Percentiles rank a stretch among this genome's conserved stretches.
These are phyloP conservation scores for Dendryphion nanum DNA, from an alignment of 2,329 filamentous ascomycete genomes.

Conservation along the genomic window DNA sequence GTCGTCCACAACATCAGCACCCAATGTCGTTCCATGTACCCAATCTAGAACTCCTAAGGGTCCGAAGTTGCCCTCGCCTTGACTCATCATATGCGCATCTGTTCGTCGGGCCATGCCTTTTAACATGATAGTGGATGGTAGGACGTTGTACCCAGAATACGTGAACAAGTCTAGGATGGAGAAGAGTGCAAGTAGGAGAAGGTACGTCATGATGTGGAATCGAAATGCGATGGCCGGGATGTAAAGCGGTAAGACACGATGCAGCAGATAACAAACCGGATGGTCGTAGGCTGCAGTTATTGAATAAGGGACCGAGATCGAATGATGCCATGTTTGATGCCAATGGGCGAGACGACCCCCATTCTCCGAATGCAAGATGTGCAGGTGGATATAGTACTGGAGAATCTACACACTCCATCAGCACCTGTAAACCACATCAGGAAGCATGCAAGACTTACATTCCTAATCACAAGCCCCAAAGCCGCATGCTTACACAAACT, in stretches of 20 bases:
- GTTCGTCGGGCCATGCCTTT: constrained; percentile 56
- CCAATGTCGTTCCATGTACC: constrained; percentile 38
- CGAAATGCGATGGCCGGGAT: constrained; percentile 64
- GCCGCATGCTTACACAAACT: constrained; percentile 56
- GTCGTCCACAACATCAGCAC: constrained; percentile 60
- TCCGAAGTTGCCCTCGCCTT: constrained; percentile 60
- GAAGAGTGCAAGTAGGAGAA: constrained; percentile 61
- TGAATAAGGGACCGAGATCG: constrained; percentile 57
- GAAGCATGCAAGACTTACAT: too few species aligned
- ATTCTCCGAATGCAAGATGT: constrained; percentile 59
- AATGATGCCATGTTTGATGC: constrained; percentile 60
- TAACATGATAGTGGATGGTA: constrained; percentile 59
- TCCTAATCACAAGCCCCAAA: constrained; percentile 55
- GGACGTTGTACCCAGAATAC: constrained; percentile 65
- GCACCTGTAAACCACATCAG: too few species aligned
- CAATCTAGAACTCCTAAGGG: constrained; percentile 57
- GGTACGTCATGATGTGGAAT: constrained; percentile 71
- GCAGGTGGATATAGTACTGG: constrained; percentile 73
- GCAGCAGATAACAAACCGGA: constrained; percentile 62
- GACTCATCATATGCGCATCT: constrained; percentile 59
- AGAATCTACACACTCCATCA: too few species aligned
- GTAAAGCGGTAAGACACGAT: constrained; percentile 64
- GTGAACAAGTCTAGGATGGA: constrained; percentile 67
- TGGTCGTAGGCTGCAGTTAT: constrained; percentile 68
- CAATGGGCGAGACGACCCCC: constrained; percentile 28